These are phyloP conservation scores for Alternaria gansuensis DNA, from an alignment of 2,329 filamentous ascomycete genomes.

Conservation along the genomic window DNA sequence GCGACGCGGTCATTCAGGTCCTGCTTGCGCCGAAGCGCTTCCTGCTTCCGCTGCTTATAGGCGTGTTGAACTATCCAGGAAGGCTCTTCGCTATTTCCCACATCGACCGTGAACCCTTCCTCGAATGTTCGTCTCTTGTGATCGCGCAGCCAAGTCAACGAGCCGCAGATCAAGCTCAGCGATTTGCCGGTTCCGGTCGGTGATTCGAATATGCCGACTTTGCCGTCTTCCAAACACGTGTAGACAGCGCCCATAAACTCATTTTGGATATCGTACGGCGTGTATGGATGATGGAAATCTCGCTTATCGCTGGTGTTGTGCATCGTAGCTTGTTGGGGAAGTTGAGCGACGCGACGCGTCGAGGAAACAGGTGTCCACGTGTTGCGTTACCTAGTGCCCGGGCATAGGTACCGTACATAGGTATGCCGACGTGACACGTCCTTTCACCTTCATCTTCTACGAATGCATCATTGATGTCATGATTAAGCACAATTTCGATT, in stretches of 20 bases:
- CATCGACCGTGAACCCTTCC: conserved; percentile 59
- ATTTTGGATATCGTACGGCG: conserved; percentile 85
- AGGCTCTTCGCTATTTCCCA: conserved; percentile 72
- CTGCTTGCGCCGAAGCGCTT: conserved; percentile 71
- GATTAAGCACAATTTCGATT: neutral
- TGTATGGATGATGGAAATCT: conserved; percentile 86
- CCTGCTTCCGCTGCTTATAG: conserved; percentile 71
- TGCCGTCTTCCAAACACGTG: conserved; percentile 77
- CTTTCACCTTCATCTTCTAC: neutral
- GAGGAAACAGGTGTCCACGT: conserved; percentile 24
- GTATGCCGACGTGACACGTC: neutral
- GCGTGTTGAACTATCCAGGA: conserved; percentile 86
- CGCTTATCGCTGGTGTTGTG: conserved; percentile 22
- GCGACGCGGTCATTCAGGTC: conserved; percentile 78
- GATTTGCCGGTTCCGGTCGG: conserved; percentile 96
- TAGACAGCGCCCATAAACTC: conserved; percentile 89
- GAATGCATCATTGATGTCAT: too few relatives aligned
- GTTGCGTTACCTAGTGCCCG: conserved; percentile 1
- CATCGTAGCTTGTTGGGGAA: conserved; percentile 24
- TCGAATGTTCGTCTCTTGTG: conserved; percentile 72
- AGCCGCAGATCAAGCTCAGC: conserved; percentile 86
- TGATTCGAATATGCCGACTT: conserved; percentile 88
- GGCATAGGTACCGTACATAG: neutral
- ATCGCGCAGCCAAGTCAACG: conserved; percentile 88
- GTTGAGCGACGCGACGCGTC: conserved; percentile 17